Percentiles rank a stretch among this genome's conserved stretches.
Conservation (phyloP, 305 asterid genomes). For the Fraxinus velutina region DNA sequence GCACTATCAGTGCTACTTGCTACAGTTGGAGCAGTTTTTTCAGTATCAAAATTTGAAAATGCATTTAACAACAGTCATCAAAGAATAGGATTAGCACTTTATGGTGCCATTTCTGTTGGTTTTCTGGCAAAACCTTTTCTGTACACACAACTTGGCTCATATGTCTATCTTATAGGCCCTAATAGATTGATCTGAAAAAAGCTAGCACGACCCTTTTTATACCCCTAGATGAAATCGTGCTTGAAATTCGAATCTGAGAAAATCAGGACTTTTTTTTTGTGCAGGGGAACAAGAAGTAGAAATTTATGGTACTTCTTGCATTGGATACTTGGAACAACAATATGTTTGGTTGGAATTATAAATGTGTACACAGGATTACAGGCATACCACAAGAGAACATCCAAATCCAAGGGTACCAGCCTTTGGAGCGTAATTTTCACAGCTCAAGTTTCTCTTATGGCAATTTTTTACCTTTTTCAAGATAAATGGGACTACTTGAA, state of each 20-base stretch:
- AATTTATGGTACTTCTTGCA: constrained; percentile 61
- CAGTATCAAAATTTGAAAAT: constrained; percentile 69
- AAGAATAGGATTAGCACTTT: constrained; percentile 76
- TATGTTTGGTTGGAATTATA: constrained; percentile 49
- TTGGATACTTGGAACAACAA: constrained; percentile 67
- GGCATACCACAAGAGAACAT: constrained; percentile 57
- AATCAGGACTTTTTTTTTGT: neutral
- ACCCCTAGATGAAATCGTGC: neutral
- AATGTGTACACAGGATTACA: constrained; percentile 62
- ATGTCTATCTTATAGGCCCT: neutral
- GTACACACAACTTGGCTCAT: too few species aligned
- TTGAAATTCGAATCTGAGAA: neutral
- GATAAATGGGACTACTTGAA: constrained; percentile 73
- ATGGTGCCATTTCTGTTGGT: constrained; percentile 57
- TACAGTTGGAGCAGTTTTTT: constrained; percentile 62
- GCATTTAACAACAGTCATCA: constrained; percentile 70
- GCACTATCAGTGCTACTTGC: constrained; percentile 52
- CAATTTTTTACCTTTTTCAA: constrained; percentile 63
- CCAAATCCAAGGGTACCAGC: constrained; percentile 42
- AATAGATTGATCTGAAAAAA: neutral
- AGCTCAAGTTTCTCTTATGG: constrained; percentile 67
- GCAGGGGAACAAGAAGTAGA: constrained; percentile 58
- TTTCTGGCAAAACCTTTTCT: too few species aligned
- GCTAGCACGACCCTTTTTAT: neutral
- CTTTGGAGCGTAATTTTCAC: constrained; percentile 65